Evolutionary conservation across 2,329 filamentous ascomycete species (phyloP).

Genomic region (Aspergillus texensis): DNA sequence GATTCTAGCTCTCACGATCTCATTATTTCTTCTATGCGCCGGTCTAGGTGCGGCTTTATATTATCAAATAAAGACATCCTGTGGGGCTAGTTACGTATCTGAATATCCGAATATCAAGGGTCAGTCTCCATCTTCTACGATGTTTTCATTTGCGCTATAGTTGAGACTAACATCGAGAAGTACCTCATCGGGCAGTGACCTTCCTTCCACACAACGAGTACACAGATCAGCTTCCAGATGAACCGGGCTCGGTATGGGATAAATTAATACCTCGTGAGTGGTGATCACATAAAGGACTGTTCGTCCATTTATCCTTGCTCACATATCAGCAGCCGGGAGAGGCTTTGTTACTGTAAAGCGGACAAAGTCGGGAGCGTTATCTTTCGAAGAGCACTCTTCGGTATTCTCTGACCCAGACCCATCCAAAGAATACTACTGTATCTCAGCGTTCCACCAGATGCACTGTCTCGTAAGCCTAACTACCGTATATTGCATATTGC

Average conservation of each 20-base stretch:
- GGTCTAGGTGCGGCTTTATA: neutral
- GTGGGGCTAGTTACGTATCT: neutral
- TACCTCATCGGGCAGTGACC: neutral
- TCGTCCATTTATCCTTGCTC: neutral
- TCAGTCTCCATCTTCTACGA: neutral
- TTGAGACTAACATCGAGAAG: neutral
- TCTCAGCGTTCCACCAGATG: neutral
- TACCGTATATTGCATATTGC: neutral
- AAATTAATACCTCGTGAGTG: neutral
- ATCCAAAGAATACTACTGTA: neutral
- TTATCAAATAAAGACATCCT: neutral
- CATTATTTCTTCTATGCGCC: neutral
- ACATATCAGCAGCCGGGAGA: neutral
- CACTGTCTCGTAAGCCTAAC: neutral
- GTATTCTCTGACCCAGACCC: neutral
- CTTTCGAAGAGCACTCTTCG: neutral
- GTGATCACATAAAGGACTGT: neutral
- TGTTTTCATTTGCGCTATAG: neutral
- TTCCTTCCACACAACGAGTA: neutral
- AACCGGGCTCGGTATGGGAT: neutral
- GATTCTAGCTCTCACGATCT: neutral
- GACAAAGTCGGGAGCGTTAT: neutral
- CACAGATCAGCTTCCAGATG: neutral
- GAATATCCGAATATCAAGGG: neutral
- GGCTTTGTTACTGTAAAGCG: neutral